Conservation (phyloP, 2,329 filamentous ascomycete genomes). For the Parafenestella ontariensis region DNA sequence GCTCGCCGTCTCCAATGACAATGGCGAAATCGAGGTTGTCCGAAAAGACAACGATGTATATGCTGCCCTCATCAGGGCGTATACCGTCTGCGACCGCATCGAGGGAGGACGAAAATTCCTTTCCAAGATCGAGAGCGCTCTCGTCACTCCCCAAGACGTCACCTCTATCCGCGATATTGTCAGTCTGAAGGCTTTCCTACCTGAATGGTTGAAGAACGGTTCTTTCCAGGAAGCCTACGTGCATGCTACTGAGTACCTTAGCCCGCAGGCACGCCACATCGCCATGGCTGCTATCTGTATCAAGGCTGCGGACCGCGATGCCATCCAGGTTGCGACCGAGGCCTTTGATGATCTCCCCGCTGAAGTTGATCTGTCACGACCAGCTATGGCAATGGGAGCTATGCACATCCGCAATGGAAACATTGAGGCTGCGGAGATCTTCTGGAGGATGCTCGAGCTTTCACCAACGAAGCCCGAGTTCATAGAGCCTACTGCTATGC, state of each 20-base stretch:
- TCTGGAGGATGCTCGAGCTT: slow-evolving; percentile 77
- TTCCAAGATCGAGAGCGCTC: slow-evolving; percentile 72
- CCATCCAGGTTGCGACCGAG: slow-evolving; percentile 70
- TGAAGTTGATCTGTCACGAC: slow-evolving; percentile 52
- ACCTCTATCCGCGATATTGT: slow-evolving; percentile 74
- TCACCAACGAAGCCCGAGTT: slow-evolving; percentile 69
- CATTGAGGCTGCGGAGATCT: slow-evolving; percentile 75
- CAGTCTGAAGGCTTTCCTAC: slow-evolving; percentile 76
- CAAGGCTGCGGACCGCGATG: slow-evolving; percentile 79
- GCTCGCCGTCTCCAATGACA: slow-evolving; percentile 84
- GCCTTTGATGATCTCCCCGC: slow-evolving; percentile 59
- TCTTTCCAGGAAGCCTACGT: slow-evolving; percentile 76
- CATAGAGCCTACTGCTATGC: slow-evolving; percentile 91
- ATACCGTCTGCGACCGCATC: slow-evolving; percentile 79
- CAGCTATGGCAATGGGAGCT: slow-evolving; percentile 82
- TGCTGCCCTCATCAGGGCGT: slow-evolving; percentile 88
- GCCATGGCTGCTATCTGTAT: slow-evolving; percentile 78
- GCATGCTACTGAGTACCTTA: slow-evolving; percentile 70
- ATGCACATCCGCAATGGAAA: slow-evolving; percentile 85
- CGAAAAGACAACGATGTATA: slow-evolving; percentile 87
- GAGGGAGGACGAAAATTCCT: slow-evolving; percentile 87
- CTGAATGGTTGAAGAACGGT: slow-evolving; percentile 74
- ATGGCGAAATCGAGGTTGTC: slow-evolving; percentile 70
- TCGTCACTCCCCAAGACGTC: slow-evolving; percentile 59
- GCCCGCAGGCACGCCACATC: slow-evolving; percentile 63